phyloP scores from a whole-genome alignment of 768 basidiomycete genomes.

The Candolleomyces aberdarensis region DNA sequence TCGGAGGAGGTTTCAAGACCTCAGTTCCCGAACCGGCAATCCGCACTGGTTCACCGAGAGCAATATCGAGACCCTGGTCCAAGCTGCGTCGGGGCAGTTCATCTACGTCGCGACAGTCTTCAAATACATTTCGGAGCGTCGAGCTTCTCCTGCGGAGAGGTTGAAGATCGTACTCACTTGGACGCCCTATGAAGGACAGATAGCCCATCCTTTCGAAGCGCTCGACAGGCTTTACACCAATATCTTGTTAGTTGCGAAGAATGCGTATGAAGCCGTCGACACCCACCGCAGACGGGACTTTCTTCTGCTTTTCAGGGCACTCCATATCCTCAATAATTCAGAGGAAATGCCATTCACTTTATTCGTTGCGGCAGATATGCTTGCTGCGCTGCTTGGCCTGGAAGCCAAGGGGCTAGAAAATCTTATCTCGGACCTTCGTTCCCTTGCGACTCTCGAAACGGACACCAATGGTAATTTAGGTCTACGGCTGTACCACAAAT shows the following conservation, averaged over 20 bases:
- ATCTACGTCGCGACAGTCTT: constrained; percentile 2
- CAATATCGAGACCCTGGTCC: not conserved
- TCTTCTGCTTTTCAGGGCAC: not conserved
- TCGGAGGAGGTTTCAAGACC: not conserved
- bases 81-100: constrained; percentile 2
- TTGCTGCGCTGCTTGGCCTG: too few species aligned
- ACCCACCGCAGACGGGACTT: not conserved
- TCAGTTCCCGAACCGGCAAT: not conserved
- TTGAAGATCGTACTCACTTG: not conserved
- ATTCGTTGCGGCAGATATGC: too few species aligned
- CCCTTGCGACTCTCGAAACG: not conserved
- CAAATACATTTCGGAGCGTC: not conserved
- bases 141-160: not conserved
- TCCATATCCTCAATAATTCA: too few species aligned
- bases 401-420: not conserved
- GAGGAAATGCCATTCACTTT: too few species aligned
- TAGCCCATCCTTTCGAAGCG: not conserved
- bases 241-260: not conserved
- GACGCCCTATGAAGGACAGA: not conserved
- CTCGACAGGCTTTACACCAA: not conserved
- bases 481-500: not conserved
- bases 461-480: not conserved
- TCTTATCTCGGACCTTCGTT: not conserved
- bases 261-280: not conserved
- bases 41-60: not conserved